Evolutionary conservation across 1,284 basidiomycete genomes (phyloP), one percentile per base, ranked within the genome.

Genomic region (Fomitopsis schrenkii): DNA sequence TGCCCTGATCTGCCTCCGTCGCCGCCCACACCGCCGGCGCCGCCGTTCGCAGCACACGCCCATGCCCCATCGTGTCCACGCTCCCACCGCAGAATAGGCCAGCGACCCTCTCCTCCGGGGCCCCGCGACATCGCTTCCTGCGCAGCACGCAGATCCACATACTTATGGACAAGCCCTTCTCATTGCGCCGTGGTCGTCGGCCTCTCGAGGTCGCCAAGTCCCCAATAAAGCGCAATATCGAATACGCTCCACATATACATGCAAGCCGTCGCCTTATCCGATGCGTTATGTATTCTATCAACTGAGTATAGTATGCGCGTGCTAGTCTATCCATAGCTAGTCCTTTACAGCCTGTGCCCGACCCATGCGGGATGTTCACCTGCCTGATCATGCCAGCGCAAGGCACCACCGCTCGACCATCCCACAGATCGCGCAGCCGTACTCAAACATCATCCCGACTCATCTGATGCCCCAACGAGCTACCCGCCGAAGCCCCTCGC

Each of bases 311-410:
- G 52, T 53, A 38, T 38, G 52, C 52, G 36, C 19, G 52, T 53
- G 19, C 52, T 54, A 54, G 52, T 38, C 52, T 54, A 54, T 54
- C 52, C 52, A n/a, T 10, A 40, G 52, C 52, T 54, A 54, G 52
- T 54, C 35, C 52, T 54, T 17, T 54, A 54, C 52, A 54, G 22
- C 40, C 15, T 19, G 52, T 38, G 52, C 38, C 52, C 52, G 22
- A 12, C 35, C 52, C 36, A 54, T 40, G 48, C 28, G 48, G 28
- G 26, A 28, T 28, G 22, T 26, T 46, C 45, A 17, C 14, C 33
- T 40, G 52, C 52, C 50, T 54, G 52, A 54, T 54, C 33, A 19
- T 40, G 35, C 35, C 17, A 40, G 14, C 38, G 38, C 14, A 15
- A 40, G 38, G 38, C 38, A 40, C 38, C n/a, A 5, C 48, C 52